Percentiles rank a stretch among this genome's conserved stretches.
phyloP scores from a whole-genome alignment of 148 eudicot genomes.

The Diospyros lotus region DNA sequence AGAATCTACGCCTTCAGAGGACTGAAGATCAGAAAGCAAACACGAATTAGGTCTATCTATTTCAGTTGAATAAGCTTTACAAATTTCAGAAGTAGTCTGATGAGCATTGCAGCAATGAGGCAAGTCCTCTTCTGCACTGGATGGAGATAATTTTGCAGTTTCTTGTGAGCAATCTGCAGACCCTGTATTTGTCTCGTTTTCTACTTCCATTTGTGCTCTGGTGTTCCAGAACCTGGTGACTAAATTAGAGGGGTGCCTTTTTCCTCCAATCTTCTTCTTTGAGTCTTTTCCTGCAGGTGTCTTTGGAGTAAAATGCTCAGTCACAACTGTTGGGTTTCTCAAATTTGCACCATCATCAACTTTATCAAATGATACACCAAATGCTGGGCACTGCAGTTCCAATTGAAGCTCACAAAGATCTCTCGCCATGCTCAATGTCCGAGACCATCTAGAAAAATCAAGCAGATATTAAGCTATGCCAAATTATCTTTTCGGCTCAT shows the following conservation, averaged over 20 bases:
- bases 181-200: constrained; percentile 1
- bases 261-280: constrained; percentile 20
- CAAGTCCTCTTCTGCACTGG: background rate
- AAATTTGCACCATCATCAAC: constrained; percentile 14
- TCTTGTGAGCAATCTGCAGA: constrained; percentile 14
- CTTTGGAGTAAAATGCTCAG: constrained; percentile 31
- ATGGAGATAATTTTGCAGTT: constrained; percentile 8
- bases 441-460: constrained; percentile 37
- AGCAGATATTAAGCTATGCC: background rate
- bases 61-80: constrained; percentile 6
- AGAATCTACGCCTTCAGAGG: constrained; percentile 16
- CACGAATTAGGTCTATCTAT: background rate
- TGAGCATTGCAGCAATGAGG: background rate
- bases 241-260: constrained; percentile 16
- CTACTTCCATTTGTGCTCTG: constrained; percentile 12
- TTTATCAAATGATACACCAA: constrained; percentile 11
- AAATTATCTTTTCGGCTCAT: background rate
- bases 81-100: constrained; percentile 5
- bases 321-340: constrained; percentile 12
- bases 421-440: constrained; percentile 53
- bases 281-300: constrained; percentile 63
- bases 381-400: constrained; percentile 26
- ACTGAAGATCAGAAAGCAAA: constrained; percentile 5
- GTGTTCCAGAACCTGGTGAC: constrained; percentile 14
- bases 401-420: constrained; percentile 51